Evolutionary conservation across 2,329 filamentous ascomycete species (phyloP).

Genomic region (Arthrocladium fulminans): DNA sequence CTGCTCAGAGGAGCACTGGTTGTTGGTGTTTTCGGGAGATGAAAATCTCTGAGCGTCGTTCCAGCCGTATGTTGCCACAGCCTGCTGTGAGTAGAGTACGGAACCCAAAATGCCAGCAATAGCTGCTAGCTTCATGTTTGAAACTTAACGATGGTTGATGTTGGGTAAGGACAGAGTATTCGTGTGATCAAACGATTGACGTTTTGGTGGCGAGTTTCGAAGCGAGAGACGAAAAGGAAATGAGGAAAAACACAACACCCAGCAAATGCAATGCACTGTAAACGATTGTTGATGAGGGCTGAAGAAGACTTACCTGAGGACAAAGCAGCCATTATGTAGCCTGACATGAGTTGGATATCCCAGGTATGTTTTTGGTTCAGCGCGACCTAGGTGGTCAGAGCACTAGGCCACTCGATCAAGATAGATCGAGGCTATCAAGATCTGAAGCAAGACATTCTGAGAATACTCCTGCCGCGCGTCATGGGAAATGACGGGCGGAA

Average conservation of each 20-base stretch:
- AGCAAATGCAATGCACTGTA: slow-evolving; percentile 3
- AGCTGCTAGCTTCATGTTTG: slow-evolving; percentile 20
- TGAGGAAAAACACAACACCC: neutral
- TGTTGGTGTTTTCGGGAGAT: slow-evolving; percentile 64
- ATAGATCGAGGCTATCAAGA: neutral
- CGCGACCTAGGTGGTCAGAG: neutral
- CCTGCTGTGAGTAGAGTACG: slow-evolving; percentile 40
- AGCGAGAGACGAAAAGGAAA: slow-evolving; percentile 3
- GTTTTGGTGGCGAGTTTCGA: slow-evolving; percentile 3
- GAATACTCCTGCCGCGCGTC: slow-evolving; percentile 5
- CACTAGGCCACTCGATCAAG: neutral
- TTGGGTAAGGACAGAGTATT: neutral
- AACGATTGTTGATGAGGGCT: slow-evolving; percentile 6
- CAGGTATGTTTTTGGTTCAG: neutral
- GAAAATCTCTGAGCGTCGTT: slow-evolving; percentile 48
- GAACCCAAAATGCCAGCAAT: slow-evolving; percentile 34
- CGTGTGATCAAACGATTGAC: neutral
- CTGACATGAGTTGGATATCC: neutral
- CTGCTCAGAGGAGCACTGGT: slow-evolving; percentile 66
- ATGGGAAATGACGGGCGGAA: slow-evolving; percentile 4
- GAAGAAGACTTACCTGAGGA: slow-evolving; percentile 3
- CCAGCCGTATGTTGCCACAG: slow-evolving; percentile 40
- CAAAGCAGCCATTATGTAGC: slow-evolving; percentile 8
- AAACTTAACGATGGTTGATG: slow-evolving; percentile 4
- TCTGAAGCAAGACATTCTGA: slow-evolving; percentile 6